Evolutionary conservation across 2,329 filamentous ascomycete species (phyloP), one percentile per base, ranked within the genome.

Genomic region (Trematosphaeria pertusa): DNA sequence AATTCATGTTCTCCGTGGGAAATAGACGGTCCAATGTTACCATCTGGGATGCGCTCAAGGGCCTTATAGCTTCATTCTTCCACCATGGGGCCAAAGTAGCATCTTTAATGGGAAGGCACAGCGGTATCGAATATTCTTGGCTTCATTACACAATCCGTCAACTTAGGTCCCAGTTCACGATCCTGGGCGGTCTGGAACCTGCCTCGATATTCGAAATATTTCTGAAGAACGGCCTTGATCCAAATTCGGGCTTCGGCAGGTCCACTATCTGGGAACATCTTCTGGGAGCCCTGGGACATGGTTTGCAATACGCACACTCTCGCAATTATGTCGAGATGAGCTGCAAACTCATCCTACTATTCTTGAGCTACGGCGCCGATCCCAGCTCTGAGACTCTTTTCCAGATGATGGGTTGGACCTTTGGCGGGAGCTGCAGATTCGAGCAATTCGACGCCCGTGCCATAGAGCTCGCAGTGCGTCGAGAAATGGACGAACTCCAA

Each of bases 211-310:
- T 35, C 31, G 18, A 43, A 24, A 19, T 35, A 5, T 35, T 26
- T 14, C n/a, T 43, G 10, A 19, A 19, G 20, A 10, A 43, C 15
- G 39, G 39, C 4, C 19, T 43, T 2, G 39, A 43, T 17, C 39
- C 39, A 18, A 28, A 43, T n/a, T 17, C 20, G 7, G 1, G 4
- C 4, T 18, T 26, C 9, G 14, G 21, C 21, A 14, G 17, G 9
- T 26, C 31, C 5, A 43, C 39, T 14, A 12, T 43, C 6, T 43
- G 39, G 39, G 31, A 41, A 17, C 38, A 22, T 11, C 17, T 41
- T 17, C 18, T 41, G 9, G 2, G 22, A 6, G 26, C 38, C 3
- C 8, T 31, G 5, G 26, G 17, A 11, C 24, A 28, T 7, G 24
- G 24, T 8, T 12, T 28, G 24, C 8, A 28, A 12, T 8, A 12